A percentile compares a stretch with the other conserved stretches of the same genome.
These are phyloP conservation scores for Chaetoceros tenuissimus DNA, from an alignment of 108 stramenopile genomes.

Conservation along the genomic window DNA sequence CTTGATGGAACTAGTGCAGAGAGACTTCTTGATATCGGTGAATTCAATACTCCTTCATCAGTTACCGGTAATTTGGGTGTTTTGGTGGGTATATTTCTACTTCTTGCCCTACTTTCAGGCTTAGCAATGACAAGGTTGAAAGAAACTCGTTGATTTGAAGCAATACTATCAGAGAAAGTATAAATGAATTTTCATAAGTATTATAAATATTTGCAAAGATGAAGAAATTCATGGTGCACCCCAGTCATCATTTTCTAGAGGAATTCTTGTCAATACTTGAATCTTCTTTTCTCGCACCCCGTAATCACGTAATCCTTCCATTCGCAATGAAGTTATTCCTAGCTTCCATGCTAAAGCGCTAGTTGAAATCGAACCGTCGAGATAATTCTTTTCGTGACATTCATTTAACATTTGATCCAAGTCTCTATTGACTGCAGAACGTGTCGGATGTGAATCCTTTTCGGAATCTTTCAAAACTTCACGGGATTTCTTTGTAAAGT, in stretches of 20 bases:
- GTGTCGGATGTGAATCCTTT: neutral
- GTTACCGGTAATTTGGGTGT: conserved; percentile 3
- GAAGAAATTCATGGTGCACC: neutral
- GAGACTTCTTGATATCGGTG: neutral
- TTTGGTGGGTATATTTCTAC: neutral
- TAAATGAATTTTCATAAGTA: no score
- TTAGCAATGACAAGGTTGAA: no score
- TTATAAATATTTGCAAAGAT: no score
- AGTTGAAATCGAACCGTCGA: conserved; percentile 30
- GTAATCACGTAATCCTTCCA: conserved; percentile 15
- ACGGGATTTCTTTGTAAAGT: neutral
- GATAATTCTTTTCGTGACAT: conserved; percentile 13
- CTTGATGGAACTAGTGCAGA: neutral
- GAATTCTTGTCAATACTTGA: conserved; percentile 21
- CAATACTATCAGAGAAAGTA: no score
- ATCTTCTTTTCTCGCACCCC: conserved; percentile 18
- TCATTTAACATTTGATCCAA: conserved; percentile 23
- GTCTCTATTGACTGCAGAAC: conserved; percentile 1
- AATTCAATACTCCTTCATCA: conserved; percentile 1
- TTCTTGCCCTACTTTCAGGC: no score
- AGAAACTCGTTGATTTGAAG: no score
- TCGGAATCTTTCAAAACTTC: neutral
- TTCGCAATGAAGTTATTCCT: conserved; percentile 11
- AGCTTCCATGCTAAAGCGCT: conserved; percentile 32
- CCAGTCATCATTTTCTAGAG: conserved; percentile 19